phyloP scores from a whole-genome alignment of 1,139 yeast genomes.

The Debaryomyces singareniensis region DNA sequence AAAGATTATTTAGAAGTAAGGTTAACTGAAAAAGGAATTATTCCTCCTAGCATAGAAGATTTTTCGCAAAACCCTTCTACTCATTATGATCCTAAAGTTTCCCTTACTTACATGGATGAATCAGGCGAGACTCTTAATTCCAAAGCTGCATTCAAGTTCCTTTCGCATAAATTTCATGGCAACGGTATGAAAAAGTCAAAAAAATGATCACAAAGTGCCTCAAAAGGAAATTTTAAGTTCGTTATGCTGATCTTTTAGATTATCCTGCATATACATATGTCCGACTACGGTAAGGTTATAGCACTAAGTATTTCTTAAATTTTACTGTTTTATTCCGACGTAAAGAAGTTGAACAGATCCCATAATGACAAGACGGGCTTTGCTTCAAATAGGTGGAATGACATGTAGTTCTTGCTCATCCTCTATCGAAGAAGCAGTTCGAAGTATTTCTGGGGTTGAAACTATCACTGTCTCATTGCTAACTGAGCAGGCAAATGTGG shows the following conservation, averaged over 20 bases:
- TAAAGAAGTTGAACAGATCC: constrained; percentile 1
- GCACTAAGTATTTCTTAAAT: too few species aligned
- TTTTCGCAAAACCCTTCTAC: background rate
- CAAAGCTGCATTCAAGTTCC: constrained; percentile 78
- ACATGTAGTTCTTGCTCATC: constrained; percentile 35
- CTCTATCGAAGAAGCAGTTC: constrained; percentile 21
- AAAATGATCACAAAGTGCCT: too few species aligned
- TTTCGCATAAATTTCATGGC: constrained; percentile 89
- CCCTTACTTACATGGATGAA: constrained; percentile 64
- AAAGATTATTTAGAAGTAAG: constrained; percentile 25
- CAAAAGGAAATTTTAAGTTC: constrained; percentile 6
- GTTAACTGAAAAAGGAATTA: constrained; percentile 15
- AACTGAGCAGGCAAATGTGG: constrained; percentile 29
- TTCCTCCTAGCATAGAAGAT: background rate
- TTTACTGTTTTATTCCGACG: too few species aligned
- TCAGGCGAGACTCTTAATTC: constrained; percentile 57
- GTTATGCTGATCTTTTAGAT: too few species aligned
- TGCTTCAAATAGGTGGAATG: constrained; percentile 23
- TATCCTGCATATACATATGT: too few species aligned
- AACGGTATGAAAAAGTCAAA: constrained; percentile 15
- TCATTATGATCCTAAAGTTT: constrained; percentile 61
- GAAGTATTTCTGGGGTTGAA: constrained; percentile 16
- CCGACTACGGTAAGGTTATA: too few species aligned
- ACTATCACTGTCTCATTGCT: constrained; percentile 26
- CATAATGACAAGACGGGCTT: constrained; percentile 6